Conservation (phyloP, 106 monocot genomes). For the Agapanthus africanus region DNA sequence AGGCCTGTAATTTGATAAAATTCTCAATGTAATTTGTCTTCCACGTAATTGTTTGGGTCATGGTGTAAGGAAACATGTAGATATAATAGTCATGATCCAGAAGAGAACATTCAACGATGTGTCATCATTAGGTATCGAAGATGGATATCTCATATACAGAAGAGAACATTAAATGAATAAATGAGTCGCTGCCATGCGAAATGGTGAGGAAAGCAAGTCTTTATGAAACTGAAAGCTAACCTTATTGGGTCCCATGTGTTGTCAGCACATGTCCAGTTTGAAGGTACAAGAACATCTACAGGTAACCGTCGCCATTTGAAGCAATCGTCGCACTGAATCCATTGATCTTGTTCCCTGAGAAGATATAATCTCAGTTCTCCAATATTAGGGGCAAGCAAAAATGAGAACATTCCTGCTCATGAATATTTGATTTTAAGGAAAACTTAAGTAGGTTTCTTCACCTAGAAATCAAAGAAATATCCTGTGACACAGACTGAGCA, state of each 20-base stretch:
- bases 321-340: slow-evolving; percentile 94
- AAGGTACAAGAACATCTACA: slow-evolving; percentile 63
- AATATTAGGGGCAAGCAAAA: slow-evolving; percentile 3
- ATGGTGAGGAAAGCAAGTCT: background rate
- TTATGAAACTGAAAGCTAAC: slow-evolving; percentile 22
- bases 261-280: slow-evolving; percentile 79
- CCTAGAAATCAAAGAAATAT: too few relatives aligned
- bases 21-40: too few relatives aligned
- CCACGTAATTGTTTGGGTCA: too few relatives aligned
- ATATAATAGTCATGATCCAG: too few relatives aligned
- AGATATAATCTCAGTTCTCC: background rate
- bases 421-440: background rate
- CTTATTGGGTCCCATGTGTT: slow-evolving; percentile 65
- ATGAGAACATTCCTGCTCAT: background rate
- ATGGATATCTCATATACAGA: too few relatives aligned
- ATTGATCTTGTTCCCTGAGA: slow-evolving; percentile 80
- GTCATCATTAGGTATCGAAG: too few relatives aligned
- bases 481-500: too few relatives aligned
- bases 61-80: too few relatives aligned
- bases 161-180: background rate
- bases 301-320: slow-evolving; percentile 85
- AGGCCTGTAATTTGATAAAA: too few relatives aligned
- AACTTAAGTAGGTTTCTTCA: too few relatives aligned
- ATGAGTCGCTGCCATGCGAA: background rate
- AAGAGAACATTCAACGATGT: too few relatives aligned